phyloP scores from a whole-genome alignment of 805 yeast species.

The Ogataea angusta region DNA sequence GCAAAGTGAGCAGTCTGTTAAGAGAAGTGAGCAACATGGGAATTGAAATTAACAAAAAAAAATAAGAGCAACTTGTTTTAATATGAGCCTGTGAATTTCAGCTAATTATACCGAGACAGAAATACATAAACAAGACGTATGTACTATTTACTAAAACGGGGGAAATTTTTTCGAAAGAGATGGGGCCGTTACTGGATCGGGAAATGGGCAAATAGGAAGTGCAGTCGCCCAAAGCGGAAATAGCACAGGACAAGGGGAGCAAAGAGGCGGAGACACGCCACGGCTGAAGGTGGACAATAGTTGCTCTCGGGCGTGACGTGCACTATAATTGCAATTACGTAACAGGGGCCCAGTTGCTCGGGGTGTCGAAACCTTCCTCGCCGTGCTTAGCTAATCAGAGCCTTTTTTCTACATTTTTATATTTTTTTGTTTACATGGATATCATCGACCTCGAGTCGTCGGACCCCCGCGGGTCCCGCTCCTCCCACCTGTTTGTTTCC shows the following conservation, averaged over 20 bases:
- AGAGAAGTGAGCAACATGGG: conserved; percentile 19
- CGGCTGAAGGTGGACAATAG: background rate
- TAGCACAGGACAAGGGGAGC: background rate
- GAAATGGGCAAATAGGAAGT: conserved; percentile 7
- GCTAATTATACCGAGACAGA: conserved; percentile 8
- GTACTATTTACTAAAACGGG: conserved; percentile 11
- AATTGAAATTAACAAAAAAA: conserved; percentile 1
- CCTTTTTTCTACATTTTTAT: background rate
- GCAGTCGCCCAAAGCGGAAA: background rate
- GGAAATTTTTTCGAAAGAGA: conserved; percentile 5
- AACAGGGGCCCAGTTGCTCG: no score
- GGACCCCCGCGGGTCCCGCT: conserved; percentile 1
- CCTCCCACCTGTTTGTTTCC: conserved; percentile 4
- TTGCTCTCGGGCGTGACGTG: background rate
- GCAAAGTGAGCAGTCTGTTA: conserved; percentile 29
- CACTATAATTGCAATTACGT: background rate
- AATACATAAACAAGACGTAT: conserved; percentile 12
- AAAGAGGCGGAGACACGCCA: background rate
- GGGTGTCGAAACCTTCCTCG: no score
- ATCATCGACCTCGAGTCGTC: conserved; percentile 8
- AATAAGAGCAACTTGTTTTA: conserved; percentile 2
- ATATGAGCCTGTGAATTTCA: conserved; percentile 7
- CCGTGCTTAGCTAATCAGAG: background rate
- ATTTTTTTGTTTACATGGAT: conserved; percentile 6
- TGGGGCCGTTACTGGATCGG: conserved; percentile 4